Base-by-base conservation (phyloP, 345 rosid species). In the Turritis glabra region DNA sequence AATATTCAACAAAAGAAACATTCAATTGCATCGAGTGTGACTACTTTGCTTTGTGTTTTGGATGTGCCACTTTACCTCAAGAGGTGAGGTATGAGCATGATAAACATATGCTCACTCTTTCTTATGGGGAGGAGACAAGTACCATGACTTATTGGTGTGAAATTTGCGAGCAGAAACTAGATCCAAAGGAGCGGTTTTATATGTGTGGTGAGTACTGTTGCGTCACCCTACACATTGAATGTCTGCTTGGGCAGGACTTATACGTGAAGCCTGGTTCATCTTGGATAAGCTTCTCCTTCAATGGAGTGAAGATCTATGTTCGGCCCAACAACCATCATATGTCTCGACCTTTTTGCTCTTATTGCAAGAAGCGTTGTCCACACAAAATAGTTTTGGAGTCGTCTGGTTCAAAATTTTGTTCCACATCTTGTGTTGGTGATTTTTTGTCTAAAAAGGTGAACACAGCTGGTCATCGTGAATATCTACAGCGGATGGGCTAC, bases 301-400 rank as follows among this genome's bases (percentile, higher is more conserved):
- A 1, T 33, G 63, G 23, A 8, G 17, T 0, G 30, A 26, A 53
- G 18, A 53, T 53, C 21, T 12, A 22, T 59, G 47, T 37, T 3
- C 47, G 2, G 30, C 1, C 46, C 29, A 59, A 37, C 47, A 14
- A 59, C 13, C 58, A 53, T 53, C 64, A 37, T 37, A 60, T 60
- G 65, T 7, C 48, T 12, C 48, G 65, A 60, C 65, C 30, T 37
- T 1, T 13, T 60, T 60, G 65, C 47, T 22, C 19, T 60, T 38
- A 15, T 60, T 60, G 65, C 13, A 60, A 60, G 65, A 60, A 60
- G 19, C 19, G 48, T 37, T 60, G 48, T 60, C 65, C 65, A 22
- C 30, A 60, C 48, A 37, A 22, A 14, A 37, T 60, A 22, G 48
- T 38, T 60, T 37, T 60, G 32, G 65, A 37, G 19, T 38, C 19